Conservation (phyloP, 257 asterid genomes). For the Handroanthus guayacan region DNA sequence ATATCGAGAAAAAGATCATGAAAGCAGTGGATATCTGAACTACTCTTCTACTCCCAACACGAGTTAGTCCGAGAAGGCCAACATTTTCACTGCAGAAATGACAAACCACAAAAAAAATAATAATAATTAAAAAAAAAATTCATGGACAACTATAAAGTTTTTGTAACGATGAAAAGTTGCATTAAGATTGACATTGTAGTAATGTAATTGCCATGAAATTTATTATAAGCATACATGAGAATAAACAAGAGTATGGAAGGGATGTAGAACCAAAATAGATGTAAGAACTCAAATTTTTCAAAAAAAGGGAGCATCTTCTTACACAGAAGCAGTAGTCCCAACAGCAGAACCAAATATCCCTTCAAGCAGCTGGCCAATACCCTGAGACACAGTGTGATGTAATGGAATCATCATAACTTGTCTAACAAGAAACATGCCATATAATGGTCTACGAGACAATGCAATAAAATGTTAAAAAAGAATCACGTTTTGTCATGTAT, state of each 20-base stretch:
- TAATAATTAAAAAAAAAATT: too few relatives aligned
- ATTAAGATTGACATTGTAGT: neutral
- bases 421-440: neutral
- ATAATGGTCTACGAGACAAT: neutral
- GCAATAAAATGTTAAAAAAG: neutral
- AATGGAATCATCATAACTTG: conserved; percentile 12
- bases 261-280: neutral
- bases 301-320: conserved; percentile 40
- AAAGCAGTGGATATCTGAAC: conserved; percentile 92
- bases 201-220: conserved; percentile 1
- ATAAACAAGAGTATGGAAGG: conserved; percentile 16
- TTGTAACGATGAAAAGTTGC: neutral
- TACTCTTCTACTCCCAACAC: conserved; percentile 97
- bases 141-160: neutral
- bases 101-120: too few relatives aligned
- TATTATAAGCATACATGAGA: conserved; percentile 16
- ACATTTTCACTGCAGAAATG: conserved; percentile 82
- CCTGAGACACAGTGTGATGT: conserved; percentile 55
- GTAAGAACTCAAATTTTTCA: conserved; percentile 18
- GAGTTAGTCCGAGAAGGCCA: conserved; percentile 96
- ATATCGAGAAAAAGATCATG: conserved; percentile 98
- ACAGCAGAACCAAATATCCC: conserved; percentile 89
- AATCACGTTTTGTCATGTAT: neutral
- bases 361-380: conserved; percentile 87
- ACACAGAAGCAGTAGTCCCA: conserved; percentile 89